phyloP scores from a whole-genome alignment of 371 early-diverging fungal species.

The Mortierella sp. region DNA sequence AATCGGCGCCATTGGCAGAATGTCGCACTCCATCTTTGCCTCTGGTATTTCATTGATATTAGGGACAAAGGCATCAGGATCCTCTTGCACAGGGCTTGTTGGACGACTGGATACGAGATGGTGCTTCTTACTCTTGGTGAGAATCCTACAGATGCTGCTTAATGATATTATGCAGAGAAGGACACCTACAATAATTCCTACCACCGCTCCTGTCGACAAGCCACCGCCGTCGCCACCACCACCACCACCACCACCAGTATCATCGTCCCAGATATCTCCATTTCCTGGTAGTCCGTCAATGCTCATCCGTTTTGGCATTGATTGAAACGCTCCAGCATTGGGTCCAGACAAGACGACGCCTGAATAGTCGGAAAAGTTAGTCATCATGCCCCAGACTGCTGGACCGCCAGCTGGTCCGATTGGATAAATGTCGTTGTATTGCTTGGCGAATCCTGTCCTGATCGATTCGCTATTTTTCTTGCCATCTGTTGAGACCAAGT shows the following conservation, averaged over 20 bases:
- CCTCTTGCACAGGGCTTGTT: background rate
- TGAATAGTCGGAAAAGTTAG: background rate
- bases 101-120: background rate
- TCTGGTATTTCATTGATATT: background rate
- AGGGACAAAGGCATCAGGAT: background rate
- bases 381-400: constrained; percentile 4
- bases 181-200: background rate
- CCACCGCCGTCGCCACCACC: background rate
- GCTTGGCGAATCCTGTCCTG: background rate
- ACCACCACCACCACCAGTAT: background rate
- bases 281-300: background rate
- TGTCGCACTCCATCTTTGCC: background rate
- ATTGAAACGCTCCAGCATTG: background rate
- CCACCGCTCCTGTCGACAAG: background rate
- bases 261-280: background rate
- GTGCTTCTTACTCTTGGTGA: background rate
- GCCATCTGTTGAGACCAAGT: background rate
- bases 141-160: background rate
- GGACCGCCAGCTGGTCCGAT: constrained; percentile 3
- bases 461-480: background rate
- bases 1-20: background rate
- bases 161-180: background rate
- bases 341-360: background rate
- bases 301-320: background rate
- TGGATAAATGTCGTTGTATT: background rate